Conservation (phyloP, 805 yeast genomes). For the Kazachstania bromeliacearum region DNA sequence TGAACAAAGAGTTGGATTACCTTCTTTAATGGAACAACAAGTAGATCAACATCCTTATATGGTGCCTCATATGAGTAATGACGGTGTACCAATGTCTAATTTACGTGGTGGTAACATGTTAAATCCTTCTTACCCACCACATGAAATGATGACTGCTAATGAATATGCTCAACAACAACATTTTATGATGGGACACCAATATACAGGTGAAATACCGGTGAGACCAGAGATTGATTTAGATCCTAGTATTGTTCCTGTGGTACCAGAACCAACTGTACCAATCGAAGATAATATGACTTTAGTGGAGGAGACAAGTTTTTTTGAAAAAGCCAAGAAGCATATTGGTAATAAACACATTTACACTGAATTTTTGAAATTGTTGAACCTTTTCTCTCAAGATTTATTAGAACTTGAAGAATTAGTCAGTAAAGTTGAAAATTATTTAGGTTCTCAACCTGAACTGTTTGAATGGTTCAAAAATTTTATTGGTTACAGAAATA, state of each 20-base stretch:
- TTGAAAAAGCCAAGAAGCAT: constrained; percentile 83
- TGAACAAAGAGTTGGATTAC: constrained; percentile 17
- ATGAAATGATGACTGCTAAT: constrained; percentile 8
- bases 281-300: constrained; percentile 49
- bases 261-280: constrained; percentile 71
- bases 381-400: constrained; percentile 84
- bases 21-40: constrained; percentile 18
- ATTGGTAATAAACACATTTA: constrained; percentile 85
- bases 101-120: constrained; percentile 8
- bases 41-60: neutral
- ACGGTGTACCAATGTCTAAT: constrained; percentile 29
- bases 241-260: constrained; percentile 73
- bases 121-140: constrained; percentile 8
- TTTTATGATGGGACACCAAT: constrained; percentile 9
- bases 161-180: constrained; percentile 17
- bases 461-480: constrained; percentile 83
- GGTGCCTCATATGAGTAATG: constrained; percentile 14
- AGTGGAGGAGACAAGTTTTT: constrained; percentile 79
- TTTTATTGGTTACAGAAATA: constrained; percentile 82
- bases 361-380: constrained; percentile 81
- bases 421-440: constrained; percentile 75
- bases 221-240: constrained; percentile 36
- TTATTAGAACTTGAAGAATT: constrained; percentile 75
- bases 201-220: constrained; percentile 16
- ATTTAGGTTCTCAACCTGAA: constrained; percentile 72